Evolutionary conservation across 345 rosid species (phyloP), one percentile per base, ranked within the genome.

Genomic region (Raphanus raphanistrum): DNA sequence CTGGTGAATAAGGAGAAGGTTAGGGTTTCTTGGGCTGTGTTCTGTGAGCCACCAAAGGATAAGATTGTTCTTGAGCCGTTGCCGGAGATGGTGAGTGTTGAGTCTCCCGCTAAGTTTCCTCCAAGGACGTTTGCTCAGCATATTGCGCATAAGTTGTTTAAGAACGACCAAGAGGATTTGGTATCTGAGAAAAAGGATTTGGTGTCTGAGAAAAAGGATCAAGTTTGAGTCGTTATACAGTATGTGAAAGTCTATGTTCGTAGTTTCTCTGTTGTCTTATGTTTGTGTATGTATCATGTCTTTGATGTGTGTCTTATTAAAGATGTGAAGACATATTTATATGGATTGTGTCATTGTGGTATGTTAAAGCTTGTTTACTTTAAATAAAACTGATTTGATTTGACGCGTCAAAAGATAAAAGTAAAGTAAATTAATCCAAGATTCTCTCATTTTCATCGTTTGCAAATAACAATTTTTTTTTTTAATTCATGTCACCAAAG

Each of bases 41-140:
- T 95, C 81, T 91, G 97, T 45, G 99, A 95, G 79, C 98, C 99
- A 0, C 98, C 97, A 0, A 90, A 87, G 92, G 98, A 95, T 66
- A 95, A 90, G 83, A 92, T 95, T 78, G 86, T 92, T 27, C 96
- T 92, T 15, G 82, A 88, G 82, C 99, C 99, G 6, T 79, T 92
- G 66, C 86, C 88, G 0, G 97, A 91, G 80, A 68, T 86, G 45
- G 86, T 95, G 69, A 84, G 86, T 3, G 91, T 74, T 80, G 83
- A 76, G 0, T 92, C 91, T 80, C 98, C 94, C 0, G 83, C 97
- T 15, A 52, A 79, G 85, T 92, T 85, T 82, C 98, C 99, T 60
- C 96, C 99, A 26, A 90, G 99, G 62, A 92, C 96, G 11, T 92
- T 95, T 71, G 86, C 87, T 62, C 94, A 95, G 85, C 99, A 91